Evolutionary conservation across 352 stramenopile genomes (phyloP).

Genomic region (Phytopythium helicoides): DNA sequence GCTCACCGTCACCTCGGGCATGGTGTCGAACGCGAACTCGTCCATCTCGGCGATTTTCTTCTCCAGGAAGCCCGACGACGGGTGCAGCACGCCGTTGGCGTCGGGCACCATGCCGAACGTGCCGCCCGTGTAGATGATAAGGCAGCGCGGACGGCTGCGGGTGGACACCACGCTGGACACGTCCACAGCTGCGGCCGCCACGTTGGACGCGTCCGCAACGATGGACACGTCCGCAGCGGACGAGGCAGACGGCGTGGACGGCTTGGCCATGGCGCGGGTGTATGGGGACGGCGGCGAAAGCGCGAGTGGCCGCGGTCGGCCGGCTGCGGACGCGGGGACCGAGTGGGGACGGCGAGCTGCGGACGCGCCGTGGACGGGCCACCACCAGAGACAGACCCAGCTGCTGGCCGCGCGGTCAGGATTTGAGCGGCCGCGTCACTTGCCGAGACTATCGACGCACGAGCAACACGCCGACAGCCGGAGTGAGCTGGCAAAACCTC

Average conservation of each 20-base stretch:
- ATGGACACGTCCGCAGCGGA: background rate
- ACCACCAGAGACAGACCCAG: constrained; percentile 7
- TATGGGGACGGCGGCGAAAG: background rate
- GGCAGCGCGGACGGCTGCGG: constrained; percentile 57
- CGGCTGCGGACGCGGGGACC: background rate
- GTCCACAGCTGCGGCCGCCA: constrained; percentile 23
- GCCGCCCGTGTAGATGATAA: constrained; percentile 90
- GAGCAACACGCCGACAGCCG: background rate
- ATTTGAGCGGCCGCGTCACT: too few relatives aligned
- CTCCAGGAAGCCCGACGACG: constrained; percentile 83
- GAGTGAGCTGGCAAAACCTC: background rate
- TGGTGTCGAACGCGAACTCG: constrained; percentile 82
- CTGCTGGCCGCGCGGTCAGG: too few relatives aligned
- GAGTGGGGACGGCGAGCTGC: too few relatives aligned
- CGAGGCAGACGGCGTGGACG: background rate
- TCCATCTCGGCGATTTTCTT: constrained; percentile 88
- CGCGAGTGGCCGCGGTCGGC: background rate
- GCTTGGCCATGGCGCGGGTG: background rate
- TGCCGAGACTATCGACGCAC: too few relatives aligned
- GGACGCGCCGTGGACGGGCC: background rate
- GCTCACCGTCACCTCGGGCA: constrained; percentile 70
- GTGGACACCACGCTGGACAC: constrained; percentile 30
- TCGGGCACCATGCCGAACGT: constrained; percentile 91
- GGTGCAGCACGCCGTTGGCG: constrained; percentile 72
- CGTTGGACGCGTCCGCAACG: constrained; percentile 16